phyloP scores from a whole-genome alignment of 192 early-diverging fungal genomes.

The Umbelopsis isabellina region DNA sequence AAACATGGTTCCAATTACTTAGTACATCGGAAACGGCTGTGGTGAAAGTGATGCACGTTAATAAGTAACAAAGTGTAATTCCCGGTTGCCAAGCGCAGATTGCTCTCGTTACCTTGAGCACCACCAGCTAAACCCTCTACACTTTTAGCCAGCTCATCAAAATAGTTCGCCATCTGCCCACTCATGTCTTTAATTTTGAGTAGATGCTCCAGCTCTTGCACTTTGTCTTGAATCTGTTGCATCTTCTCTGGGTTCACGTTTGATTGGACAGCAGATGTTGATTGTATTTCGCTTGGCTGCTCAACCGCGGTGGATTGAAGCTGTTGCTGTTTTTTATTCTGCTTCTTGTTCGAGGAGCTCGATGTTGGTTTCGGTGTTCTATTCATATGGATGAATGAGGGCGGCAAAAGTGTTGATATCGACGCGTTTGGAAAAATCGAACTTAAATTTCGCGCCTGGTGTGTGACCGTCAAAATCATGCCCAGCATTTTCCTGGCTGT shows the following conservation, averaged over 20 bases:
- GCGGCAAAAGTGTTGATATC: not conserved
- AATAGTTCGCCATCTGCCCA: slow-evolving; percentile 19
- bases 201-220: slow-evolving; percentile 23
- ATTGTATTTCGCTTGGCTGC: not conserved
- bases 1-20: slow-evolving; percentile 27
- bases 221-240: slow-evolving; percentile 20
- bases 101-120: slow-evolving; percentile 13
- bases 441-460: not conserved
- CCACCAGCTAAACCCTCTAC: slow-evolving; percentile 21
- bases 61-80: not conserved
- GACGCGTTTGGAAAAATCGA: not conserved
- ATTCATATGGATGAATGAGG: not conserved
- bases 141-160: slow-evolving; percentile 19
- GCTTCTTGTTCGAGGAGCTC: not conserved
- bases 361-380: not conserved
- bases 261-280: not conserved
- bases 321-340: not conserved
- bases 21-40: slow-evolving; percentile 20
- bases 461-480: not conserved
- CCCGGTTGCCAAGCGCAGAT: not conserved
- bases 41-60: not conserved
- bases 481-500: no score
- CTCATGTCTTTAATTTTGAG: slow-evolving; percentile 18
- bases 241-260: slow-evolving; percentile 8
- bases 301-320: not conserved